These are phyloP conservation scores for Lolium rigidum DNA, from an alignment of 176 grass and related monocot species.

Conservation along the genomic window DNA sequence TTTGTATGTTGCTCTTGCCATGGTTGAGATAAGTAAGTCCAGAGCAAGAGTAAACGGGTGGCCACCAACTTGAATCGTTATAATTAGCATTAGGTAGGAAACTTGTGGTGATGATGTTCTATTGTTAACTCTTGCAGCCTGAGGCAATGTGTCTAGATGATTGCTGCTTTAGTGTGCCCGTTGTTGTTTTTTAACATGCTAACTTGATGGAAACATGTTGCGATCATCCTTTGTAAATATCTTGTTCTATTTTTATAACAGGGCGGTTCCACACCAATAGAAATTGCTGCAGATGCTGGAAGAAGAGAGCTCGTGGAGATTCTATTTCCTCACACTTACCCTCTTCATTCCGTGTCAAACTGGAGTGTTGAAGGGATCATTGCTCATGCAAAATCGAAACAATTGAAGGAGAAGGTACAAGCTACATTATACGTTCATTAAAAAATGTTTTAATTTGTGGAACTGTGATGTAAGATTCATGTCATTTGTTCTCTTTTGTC, in stretches of 20 bases:
- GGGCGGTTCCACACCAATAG: conserved; percentile 27
- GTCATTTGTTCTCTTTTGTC: not conserved
- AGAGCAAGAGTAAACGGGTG: too few species aligned
- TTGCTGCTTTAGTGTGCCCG: not conserved
- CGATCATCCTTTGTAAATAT: too few species aligned
- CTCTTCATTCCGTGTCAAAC: conserved; percentile 31
- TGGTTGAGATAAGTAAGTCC: too few species aligned
- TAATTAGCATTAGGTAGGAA: too few species aligned
- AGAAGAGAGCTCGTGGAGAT: conserved; percentile 43
- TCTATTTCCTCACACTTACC: conserved; percentile 46
- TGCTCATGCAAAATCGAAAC: conserved; percentile 27
- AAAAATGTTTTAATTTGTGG: not conserved
- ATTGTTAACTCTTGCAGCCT: not conserved
- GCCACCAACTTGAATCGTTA: too few species aligned
- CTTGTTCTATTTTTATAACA: not conserved
- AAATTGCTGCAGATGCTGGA: conserved; percentile 44
- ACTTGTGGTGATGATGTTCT: not conserved
- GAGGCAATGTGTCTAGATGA: not conserved
- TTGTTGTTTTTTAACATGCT: conserved; percentile 3
- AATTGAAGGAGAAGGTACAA: conserved; percentile 11
- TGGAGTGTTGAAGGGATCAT: conserved; percentile 55
- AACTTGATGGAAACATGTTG: not conserved
- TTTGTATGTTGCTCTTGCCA: too few species aligned
- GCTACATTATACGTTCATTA: not conserved
- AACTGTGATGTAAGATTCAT: conserved; percentile 3